Evolutionary conservation across 139 green algal genomes (phyloP), one percentile per base, ranked within the genome.

Genomic region (Chlamydomonas applanata): DNA sequence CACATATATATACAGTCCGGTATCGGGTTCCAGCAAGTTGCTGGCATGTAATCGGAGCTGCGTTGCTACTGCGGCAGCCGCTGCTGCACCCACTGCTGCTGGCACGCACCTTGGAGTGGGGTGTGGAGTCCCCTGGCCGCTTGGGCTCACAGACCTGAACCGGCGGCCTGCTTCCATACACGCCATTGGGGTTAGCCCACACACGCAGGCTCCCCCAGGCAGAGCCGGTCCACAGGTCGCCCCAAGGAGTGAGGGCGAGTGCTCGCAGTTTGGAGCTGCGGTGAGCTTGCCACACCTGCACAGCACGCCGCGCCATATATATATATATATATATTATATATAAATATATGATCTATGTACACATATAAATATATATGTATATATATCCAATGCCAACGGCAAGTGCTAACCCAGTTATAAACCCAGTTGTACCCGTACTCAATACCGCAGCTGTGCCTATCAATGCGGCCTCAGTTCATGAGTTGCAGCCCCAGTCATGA

Each of bases 211-310:
- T 73, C 44, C 89, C 89, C 9, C 74, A 73, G 16, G 73, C 79
- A 14, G 71, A 84, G n/a, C 77, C 89, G 3, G 83, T 93, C 89
- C 88, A 94, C 60, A 94, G 77, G 7, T 91, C 83, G n/a, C 89
- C 89, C 72, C 78, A 81, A 0, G 76, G 59, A 1, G 74, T 86
- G 22, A 84, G 36, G 24, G 61, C 73, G 59, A 94, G 71, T 33
- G 79, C 54, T 1, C 79, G 85, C 2, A 91, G 74, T 25, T 72
- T 62, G 52, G 85, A 76, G 30, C 79, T 49, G 9, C 69, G 35
- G 72, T 85, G 73, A 1, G 83, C 87, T 67, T 81, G 68, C 54
- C 29, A 71, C 35, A 59, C 64, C 64, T 59, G 40, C 30, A n/a
- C 29, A n/a, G n/a, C n/a, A n/a, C 25, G 2, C 24, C 4, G 61